Percentiles rank a stretch among this genome's conserved stretches.
These are phyloP conservation scores for Zostera marina DNA, from an alignment of 116 monocot genomes.

Conservation along the genomic window DNA sequence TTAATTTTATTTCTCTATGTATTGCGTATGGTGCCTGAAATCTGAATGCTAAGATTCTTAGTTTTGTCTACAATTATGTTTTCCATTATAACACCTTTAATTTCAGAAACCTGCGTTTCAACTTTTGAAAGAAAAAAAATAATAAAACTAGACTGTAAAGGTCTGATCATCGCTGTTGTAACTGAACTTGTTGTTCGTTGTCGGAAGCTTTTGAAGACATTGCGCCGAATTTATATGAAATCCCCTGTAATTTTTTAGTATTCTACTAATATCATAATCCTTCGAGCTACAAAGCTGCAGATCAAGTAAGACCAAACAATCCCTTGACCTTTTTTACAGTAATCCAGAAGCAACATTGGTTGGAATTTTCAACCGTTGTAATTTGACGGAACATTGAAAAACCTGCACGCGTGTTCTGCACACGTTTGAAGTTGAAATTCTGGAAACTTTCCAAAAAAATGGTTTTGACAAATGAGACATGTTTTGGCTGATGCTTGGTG, in stretches of 20 bases:
- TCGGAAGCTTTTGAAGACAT: slow-evolving; percentile 35
- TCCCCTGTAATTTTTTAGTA: slow-evolving; percentile 37
- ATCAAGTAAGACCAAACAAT: too few relatives aligned
- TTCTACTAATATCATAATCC: slow-evolving; percentile 23
- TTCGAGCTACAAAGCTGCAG: slow-evolving; percentile 35
- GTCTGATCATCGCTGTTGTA: slow-evolving; percentile 36
- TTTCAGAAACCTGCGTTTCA: slow-evolving; percentile 68
- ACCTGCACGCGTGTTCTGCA: too few relatives aligned
- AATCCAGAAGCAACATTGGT: too few relatives aligned
- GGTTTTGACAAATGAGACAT: too few relatives aligned
- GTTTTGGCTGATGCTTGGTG: too few relatives aligned
- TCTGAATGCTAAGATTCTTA: slow-evolving; percentile 52
- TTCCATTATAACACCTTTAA: slow-evolving; percentile 82
- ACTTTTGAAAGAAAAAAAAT: slow-evolving; percentile 14
- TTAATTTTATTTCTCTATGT: not conserved
- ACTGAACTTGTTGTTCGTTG: slow-evolving; percentile 30
- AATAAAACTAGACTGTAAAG: slow-evolving; percentile 15
- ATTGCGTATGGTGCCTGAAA: not conserved
- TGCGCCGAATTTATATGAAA: slow-evolving; percentile 28
- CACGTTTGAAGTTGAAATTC: too few relatives aligned
- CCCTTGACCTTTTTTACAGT: too few relatives aligned
- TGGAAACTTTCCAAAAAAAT: too few relatives aligned
- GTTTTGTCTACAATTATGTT: slow-evolving; percentile 65
- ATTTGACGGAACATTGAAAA: too few relatives aligned
- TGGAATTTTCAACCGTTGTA: too few relatives aligned